phyloP scores from a whole-genome alignment of 129 eudicot species.

The Erigeron canadensis region DNA sequence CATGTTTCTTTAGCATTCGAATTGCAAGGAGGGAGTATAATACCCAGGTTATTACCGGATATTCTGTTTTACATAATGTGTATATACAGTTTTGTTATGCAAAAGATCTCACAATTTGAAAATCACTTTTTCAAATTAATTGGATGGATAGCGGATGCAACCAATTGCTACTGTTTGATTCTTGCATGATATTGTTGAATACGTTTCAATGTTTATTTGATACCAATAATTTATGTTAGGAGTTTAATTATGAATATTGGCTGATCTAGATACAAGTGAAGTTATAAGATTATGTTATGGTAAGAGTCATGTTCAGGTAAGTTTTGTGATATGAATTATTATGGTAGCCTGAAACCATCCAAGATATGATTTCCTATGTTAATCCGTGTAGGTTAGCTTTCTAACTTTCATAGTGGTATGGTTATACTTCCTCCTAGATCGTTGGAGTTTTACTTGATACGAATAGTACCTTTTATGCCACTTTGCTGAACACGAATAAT shows the following conservation, averaged over 20 bases:
- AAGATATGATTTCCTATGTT: not conserved
- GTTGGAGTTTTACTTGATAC: not conserved
- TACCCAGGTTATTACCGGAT: too few relatives aligned
- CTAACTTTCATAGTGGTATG: not conserved
- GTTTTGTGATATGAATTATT: conserved; percentile 3
- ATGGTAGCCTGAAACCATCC: not conserved
- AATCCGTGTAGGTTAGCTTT: not conserved
- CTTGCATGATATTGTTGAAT: too few relatives aligned
- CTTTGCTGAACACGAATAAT: too few relatives aligned
- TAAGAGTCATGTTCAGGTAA: not conserved
- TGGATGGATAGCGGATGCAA: too few relatives aligned
- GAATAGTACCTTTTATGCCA: too few relatives aligned
- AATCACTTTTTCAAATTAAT: too few relatives aligned
- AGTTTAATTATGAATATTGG: not conserved
- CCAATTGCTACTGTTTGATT: too few relatives aligned
- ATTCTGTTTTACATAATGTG: too few relatives aligned
- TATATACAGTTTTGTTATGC: too few relatives aligned
- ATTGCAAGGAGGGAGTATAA: too few relatives aligned
- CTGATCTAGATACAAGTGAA: conserved; percentile 4
- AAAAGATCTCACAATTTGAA: too few relatives aligned
- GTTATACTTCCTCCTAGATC: not conserved
- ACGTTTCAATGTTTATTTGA: not conserved
- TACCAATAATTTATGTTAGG: not conserved
- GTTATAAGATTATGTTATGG: not conserved
- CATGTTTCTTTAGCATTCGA: too few relatives aligned